These are phyloP conservation scores for Pyrus communis DNA, from an alignment of 306 rosid species.

Conservation along the genomic window DNA sequence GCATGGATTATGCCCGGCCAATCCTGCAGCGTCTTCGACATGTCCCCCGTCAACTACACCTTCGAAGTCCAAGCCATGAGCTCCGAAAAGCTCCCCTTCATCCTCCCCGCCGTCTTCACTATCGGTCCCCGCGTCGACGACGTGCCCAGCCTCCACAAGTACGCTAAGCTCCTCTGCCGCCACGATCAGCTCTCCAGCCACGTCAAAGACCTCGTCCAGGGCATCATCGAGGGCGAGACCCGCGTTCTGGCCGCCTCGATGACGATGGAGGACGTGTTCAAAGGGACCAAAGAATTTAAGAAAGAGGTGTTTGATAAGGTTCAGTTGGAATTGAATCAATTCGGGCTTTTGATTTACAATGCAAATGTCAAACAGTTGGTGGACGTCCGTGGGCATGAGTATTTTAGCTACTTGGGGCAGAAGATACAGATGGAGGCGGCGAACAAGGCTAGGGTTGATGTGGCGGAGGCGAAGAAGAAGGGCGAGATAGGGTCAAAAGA, in stretches of 20 bases:
- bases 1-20: constrained; percentile 53
- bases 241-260: constrained; percentile 59
- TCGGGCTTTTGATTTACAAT: constrained; percentile 58
- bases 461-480: constrained; percentile 38
- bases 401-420: constrained; percentile 58
- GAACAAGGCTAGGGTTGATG: constrained; percentile 48
- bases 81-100: constrained; percentile 60
- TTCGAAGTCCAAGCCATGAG: constrained; percentile 76
- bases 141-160: constrained; percentile 19
- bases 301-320: constrained; percentile 49
- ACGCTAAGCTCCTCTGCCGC: constrained; percentile 43
- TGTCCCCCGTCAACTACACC: constrained; percentile 69
- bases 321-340: constrained; percentile 51
- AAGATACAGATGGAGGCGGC: constrained; percentile 67
- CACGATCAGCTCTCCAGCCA: constrained; percentile 47
- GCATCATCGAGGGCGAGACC: constrained; percentile 59
- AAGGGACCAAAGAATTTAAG: constrained; percentile 43
- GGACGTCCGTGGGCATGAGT: constrained; percentile 55
- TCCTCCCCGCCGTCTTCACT: constrained; percentile 60
- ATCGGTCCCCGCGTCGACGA: constrained; percentile 50
- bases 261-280: constrained; percentile 57
- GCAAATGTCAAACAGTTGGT: constrained; percentile 57
- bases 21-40: constrained; percentile 24
- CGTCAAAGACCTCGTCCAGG: constrained; percentile 48
- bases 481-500: constrained; percentile 35